phyloP scores from a whole-genome alignment of 169 alveolate species.

The Besnoitia besnoiti region DNA sequence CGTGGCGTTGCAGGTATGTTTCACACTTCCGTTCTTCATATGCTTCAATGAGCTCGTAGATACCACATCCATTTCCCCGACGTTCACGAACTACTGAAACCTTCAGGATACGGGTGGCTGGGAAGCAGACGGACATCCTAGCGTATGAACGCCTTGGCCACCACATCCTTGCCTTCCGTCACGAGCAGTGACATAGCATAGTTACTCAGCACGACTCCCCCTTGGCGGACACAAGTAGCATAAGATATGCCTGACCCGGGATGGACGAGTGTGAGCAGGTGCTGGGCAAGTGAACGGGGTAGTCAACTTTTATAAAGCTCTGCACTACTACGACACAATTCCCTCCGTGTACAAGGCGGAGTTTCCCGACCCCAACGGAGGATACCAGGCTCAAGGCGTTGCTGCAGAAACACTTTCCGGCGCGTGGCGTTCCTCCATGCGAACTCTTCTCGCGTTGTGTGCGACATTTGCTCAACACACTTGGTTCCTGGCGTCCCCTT shows the following conservation, averaged over 20 bases:
- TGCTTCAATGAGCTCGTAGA: no score
- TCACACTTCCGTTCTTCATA: no score
- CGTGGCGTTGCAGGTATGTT: conserved; percentile 50
- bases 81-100: no score
- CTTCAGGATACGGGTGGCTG: no score
- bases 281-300: conserved; percentile 61
- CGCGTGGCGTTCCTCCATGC: background rate
- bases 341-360: conserved; percentile 58
- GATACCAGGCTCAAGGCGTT: conserved; percentile 44
- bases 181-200: no score
- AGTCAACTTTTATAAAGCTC: conserved; percentile 61
- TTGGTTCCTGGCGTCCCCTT: background rate
- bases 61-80: no score
- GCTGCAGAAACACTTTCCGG: background rate
- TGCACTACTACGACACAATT: conserved; percentile 56
- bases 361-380: conserved; percentile 49
- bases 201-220: no score
- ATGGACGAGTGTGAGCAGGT: conserved; percentile 35
- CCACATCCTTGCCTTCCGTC: no score
- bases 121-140: no score
- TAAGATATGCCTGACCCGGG: no score
- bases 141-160: no score
- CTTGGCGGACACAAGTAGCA: no score
- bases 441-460: background rate
- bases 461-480: background rate